These are phyloP conservation scores for Drosera capensis DNA, from an alignment of 148 eudicot species.

Conservation along the genomic window DNA sequence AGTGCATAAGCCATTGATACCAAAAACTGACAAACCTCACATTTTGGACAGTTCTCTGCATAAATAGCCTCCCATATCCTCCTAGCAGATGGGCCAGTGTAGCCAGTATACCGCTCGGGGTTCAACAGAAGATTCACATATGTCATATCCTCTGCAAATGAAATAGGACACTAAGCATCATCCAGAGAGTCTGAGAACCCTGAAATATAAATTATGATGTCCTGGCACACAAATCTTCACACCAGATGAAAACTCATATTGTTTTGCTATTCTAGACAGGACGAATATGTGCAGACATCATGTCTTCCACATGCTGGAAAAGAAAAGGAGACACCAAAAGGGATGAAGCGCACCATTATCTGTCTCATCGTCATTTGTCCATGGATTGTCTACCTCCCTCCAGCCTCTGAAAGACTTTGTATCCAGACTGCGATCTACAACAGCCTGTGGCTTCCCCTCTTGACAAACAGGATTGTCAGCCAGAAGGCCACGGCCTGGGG, in stretches of 20 bases:
- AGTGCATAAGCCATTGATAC: not conserved
- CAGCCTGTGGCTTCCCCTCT: conserved; percentile 74
- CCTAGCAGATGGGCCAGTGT: conserved; percentile 82
- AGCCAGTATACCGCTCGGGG: conserved; percentile 87
- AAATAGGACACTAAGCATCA: not conserved
- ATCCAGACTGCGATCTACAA: conserved; percentile 77
- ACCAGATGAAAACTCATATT: too few relatives aligned
- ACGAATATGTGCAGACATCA: too few relatives aligned
- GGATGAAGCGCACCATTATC: conserved; percentile 45
- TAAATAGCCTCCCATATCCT: conserved; percentile 96
- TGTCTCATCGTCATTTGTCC: conserved; percentile 86
- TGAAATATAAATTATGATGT: not conserved
- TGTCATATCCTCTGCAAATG: conserved; percentile 83
- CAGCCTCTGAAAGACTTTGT: conserved; percentile 58
- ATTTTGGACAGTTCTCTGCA: conserved; percentile 90
- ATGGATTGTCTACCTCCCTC: conserved; percentile 69
- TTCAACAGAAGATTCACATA: conserved; percentile 86
- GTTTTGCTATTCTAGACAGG: too few relatives aligned
- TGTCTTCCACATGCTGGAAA: too few relatives aligned
- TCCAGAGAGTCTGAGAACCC: not conserved
- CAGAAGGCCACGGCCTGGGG: conserved; percentile 25
- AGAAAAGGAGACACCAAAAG: not conserved
- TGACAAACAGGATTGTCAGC: conserved; percentile 63
- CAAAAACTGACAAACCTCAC: conserved; percentile 23
- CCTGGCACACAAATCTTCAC: not conserved